These are phyloP conservation scores for Termitomyces sp. DNA, from an alignment of 768 basidiomycete genomes.

Conservation along the genomic window DNA sequence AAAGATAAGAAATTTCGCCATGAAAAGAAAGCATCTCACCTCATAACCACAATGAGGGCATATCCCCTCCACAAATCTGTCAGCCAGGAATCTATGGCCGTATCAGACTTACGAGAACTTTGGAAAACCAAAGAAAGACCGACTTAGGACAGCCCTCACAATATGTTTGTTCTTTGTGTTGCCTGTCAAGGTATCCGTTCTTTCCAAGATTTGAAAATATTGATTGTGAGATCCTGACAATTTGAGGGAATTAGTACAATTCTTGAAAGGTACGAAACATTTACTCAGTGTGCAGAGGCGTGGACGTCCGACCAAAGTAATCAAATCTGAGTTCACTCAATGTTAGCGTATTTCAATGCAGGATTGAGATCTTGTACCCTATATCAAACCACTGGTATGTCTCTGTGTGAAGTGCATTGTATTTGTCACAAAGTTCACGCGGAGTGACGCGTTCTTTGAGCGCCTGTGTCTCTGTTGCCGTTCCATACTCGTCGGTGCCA, in stretches of 20 bases:
- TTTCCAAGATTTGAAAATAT: slow-evolving; percentile 84
- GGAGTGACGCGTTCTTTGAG: slow-evolving; percentile 83
- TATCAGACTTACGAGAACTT: not conserved
- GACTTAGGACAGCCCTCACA: slow-evolving; percentile 90
- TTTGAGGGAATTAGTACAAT: not conserved
- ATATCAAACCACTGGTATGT: slow-evolving; percentile 99
- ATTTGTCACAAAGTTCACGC: slow-evolving; percentile 84
- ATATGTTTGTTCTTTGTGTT: slow-evolving; percentile 90
- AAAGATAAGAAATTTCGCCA: not conserved
- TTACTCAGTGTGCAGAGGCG: slow-evolving; percentile 84
- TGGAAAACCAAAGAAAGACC: slow-evolving; percentile 14
- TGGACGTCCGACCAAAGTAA: slow-evolving; percentile 93
- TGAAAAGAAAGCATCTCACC: slow-evolving; percentile 31
- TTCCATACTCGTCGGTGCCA: slow-evolving; percentile 99
- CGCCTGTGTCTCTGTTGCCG: slow-evolving; percentile 97
- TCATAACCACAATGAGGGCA: slow-evolving; percentile 92
- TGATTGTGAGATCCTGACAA: slow-evolving; percentile 78
- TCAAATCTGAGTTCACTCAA: slow-evolving; percentile 63
- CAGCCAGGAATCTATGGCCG: slow-evolving; percentile 77
- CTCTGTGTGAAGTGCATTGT: slow-evolving; percentile 81
- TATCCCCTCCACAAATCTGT: slow-evolving; percentile 96
- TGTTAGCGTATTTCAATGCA: not conserved
- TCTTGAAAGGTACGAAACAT: slow-evolving; percentile 15
- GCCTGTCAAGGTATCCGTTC: slow-evolving; percentile 72
- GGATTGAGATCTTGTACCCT: slow-evolving; percentile 46